Base-by-base conservation (phyloP, 2,329 filamentous ascomycete species). In the Chaetomium globosum region DNA sequence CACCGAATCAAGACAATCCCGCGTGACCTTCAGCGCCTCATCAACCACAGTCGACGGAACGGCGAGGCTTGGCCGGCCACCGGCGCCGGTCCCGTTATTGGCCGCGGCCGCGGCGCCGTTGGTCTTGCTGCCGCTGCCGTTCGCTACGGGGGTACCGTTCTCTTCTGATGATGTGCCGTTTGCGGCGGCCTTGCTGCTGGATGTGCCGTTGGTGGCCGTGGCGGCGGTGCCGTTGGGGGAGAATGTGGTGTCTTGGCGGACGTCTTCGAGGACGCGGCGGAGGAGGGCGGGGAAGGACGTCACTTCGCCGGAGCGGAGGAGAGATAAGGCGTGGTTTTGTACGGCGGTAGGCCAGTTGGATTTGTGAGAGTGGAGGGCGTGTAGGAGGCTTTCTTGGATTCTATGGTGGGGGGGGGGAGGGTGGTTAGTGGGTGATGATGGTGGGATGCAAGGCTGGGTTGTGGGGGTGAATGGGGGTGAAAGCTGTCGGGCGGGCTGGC, bases 371-470 rank as follows among this genome's bases (percentile, higher is more conserved):
- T 89, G 80, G 60, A 89, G 83, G 66, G 83, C 76, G 77, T 89
- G 86, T 51, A 88, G 83, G 73, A 89, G 82, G 52, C 82, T 78
- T 64, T 89, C 86, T 79, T 89, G 86, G 71, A 89, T 89, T 70
- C 87, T 88, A 73, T 13, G 13, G n/a, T 53, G 52, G 59, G 39
- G 67, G 55, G 59, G 52, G 31, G 68, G 54, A 58, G 52, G 16
- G 36, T 33, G 62, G 49, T 61, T 54, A 64, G 64, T 59, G 39
- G 48, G 39, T 26, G 54, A 19, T 13, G 59, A n/a, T 10, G 33
- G 31, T 23, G 13, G 54, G 26, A 8, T n/a, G 31, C 1, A 16
- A 13, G 4, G 4, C 9, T 26, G 28, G 9, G 51, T 19, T 10
- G 54, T 36, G 28, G 61, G 64, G 4, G 59, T 16, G 57, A 58